Base-by-base conservation (phyloP, 192 early-diverging fungal species). In the Pilaira anomala region DNA sequence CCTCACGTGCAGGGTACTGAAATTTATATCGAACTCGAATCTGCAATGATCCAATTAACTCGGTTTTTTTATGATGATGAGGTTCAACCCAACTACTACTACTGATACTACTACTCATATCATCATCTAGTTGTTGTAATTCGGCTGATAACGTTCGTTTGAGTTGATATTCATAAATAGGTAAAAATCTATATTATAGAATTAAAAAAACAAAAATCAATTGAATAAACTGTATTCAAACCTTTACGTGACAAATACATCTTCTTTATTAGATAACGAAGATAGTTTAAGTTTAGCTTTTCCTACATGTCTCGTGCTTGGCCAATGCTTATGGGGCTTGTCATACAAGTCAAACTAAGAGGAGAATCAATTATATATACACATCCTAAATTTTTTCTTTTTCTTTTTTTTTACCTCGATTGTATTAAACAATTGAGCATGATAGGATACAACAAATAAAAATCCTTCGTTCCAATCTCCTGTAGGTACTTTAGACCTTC, bases 381-480 rank as follows among this genome's bases (percentile, higher is more conserved):
- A 11, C 9, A 11, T 2, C 12, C 16, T 60, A 55, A 2, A 29
- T 28, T 21, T 6, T 19, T 54, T 21, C 33, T 21, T 56, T 2
- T 56, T 39, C 1, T 25, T 28, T 3, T 49, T 19, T 46, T 44
- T 56, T 74, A 74, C 80, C 71, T 81, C 77, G 13, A 81, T 60
- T 16, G 86, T 85, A 51, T 88, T 84, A 76, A 91, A 91, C 21
- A 91, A 79, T 76, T 91, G 89, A 53, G 80, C 80, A 57, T 91
- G 89, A 48, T 85, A 88, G 3, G 89, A 83, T 2, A 91, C 80
- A 0, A 77, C 60, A 33, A 91, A 82, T 54, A 83, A 74, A 61
- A 91, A 91, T 0, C 87, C 87, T 56, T 88, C 89, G 68, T 87
- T 88, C 88, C 88, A 88, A 57, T 81, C 82, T 1, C 87, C 87